These are phyloP conservation scores for Pythium aphanidermatum DNA, from an alignment of 352 stramenopile genomes.

Conservation along the genomic window DNA sequence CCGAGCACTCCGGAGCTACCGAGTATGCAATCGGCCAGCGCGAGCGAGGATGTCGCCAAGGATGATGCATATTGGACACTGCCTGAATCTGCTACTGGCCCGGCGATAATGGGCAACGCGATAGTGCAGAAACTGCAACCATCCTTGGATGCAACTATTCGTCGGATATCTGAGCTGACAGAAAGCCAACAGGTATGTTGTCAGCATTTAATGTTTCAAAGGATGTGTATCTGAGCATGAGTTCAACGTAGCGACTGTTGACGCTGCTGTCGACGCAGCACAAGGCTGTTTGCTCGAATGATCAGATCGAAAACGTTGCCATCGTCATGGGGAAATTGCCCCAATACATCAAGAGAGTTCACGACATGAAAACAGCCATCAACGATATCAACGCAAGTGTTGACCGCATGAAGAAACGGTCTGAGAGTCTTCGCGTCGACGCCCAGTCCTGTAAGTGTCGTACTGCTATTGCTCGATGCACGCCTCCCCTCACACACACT, in stretches of 20 bases:
- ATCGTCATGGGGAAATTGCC: constrained; percentile 67
- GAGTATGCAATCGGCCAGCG: not conserved
- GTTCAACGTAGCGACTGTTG: constrained; percentile 37
- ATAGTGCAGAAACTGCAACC: constrained; percentile 50
- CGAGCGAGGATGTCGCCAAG: too few relatives aligned
- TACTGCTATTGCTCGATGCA: not conserved
- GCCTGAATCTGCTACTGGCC: constrained; percentile 43
- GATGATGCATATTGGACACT: not conserved
- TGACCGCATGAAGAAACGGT: constrained; percentile 67
- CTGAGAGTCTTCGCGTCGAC: constrained; percentile 62
- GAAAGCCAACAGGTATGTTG: constrained; percentile 33
- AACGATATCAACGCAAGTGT: constrained; percentile 46
- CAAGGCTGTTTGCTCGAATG: constrained; percentile 38
- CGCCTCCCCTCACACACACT: constrained; percentile 2
- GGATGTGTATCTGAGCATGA: not conserved
- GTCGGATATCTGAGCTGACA: constrained; percentile 63
- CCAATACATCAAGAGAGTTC: constrained; percentile 58
- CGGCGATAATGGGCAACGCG: constrained; percentile 46
- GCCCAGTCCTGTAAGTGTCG: constrained; percentile 60
- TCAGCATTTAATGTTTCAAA: not conserved
- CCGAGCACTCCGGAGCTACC: constrained; percentile 10
- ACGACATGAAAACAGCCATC: constrained; percentile 58
- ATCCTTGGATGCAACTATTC: constrained; percentile 58
- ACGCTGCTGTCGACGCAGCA: constrained; percentile 43
- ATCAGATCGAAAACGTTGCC: constrained; percentile 50